Base-by-base conservation (phyloP, 1,284 basidiomycete species). In the Xerocomus minutiporus region DNA sequence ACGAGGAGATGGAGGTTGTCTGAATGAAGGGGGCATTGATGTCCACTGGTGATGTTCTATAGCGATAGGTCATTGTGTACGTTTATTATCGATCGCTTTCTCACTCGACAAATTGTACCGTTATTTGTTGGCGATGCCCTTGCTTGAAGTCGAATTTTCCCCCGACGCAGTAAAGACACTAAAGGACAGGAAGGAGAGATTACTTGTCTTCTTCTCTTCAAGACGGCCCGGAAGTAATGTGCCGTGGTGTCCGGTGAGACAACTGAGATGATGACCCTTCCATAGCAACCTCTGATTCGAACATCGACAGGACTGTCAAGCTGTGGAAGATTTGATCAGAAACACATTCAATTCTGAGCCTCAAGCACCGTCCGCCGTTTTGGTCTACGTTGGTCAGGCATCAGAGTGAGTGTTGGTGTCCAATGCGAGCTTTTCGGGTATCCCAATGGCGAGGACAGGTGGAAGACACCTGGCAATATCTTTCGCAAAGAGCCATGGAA, bases 371-470 rank as follows among this genome's bases (percentile, higher is more conserved):
- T 75, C 78, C 28, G 88, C 77, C 9, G 68, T 84, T 44, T 76
- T 93, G 48, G 76, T 88, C 49, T 91, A 88, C 66, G 87, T 91
- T 50, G 91, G 91, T 7, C 77, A 84, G 59, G 76, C 70, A 58
- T 53, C 75, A 51, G 81, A 84, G 90, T 91, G 62, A 68, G 84
- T 77, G 41, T 48, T 42, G 36, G 17, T 25, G 45, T 25, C 47
- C 20, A 40, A 54, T 35, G 25, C 47, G 17, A 8, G 4, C 48
- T 46, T 39, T 42, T 9, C 6, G 8, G 44, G 15, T 23, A 39
- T 34, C 46, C 54, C n/a, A 39, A 55, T 28, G 4, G 40, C 12
- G 31, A 46, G 17, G 28, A 51, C 54, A 91, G 88, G 62, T 91
- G 89, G 88, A 88, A 81, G 66, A 66, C 73, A 2, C 70, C 77